Evolutionary conservation across 768 basidiomycete genomes (phyloP), one percentile per base, ranked within the genome.

Genomic region (Kockovaella imperatae): DNA sequence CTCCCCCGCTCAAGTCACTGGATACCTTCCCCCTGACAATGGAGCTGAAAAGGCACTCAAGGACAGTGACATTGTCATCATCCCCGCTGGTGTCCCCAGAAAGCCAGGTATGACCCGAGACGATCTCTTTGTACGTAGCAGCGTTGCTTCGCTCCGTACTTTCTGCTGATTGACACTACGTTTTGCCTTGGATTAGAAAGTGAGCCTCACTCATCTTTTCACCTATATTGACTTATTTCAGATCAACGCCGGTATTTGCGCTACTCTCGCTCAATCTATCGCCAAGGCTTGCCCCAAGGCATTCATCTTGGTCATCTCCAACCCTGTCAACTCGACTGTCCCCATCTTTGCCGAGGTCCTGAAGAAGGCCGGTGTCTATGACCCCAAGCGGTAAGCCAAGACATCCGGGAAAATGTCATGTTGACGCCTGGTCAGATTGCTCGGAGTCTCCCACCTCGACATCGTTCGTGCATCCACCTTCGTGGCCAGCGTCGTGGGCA

Each of bases 81-180:
- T 97, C 70, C 95, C 95, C 50, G 95, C 95, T 74, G 95, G 95
- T 80, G 93, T 99, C 54, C 95, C 95, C 57, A 79, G 95, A 72
- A 99, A 99, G 82, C 89, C 90, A 68, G 64, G 62, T 34, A 51
- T 64, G 60, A 67, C 66, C 56, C 69, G 72, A 42, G 72, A 73
- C 49, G 72, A 73, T 50, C 69, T 73, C 35, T 73, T 73, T 60
- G 67, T 70, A 38, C 47, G 69, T 65, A 18, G 3, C 34, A 20
- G 28, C 8, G 6, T 42, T 14, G 23, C 6, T 25, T 23, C 25
- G 24, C n/a, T 41, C 23, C 31, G 13, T 20, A 29, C 23, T 41
- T 14, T 7, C 24, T 29, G 38, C 47, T 35, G 39, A 31, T 15
- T 7, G 15, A 28, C 24, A 23, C 18, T 1, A 23, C 46, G 21